Evolutionary conservation across 257 asterid genomes (phyloP), one percentile per base, ranked within the genome.

Genomic region (Paulownia fortunei): DNA sequence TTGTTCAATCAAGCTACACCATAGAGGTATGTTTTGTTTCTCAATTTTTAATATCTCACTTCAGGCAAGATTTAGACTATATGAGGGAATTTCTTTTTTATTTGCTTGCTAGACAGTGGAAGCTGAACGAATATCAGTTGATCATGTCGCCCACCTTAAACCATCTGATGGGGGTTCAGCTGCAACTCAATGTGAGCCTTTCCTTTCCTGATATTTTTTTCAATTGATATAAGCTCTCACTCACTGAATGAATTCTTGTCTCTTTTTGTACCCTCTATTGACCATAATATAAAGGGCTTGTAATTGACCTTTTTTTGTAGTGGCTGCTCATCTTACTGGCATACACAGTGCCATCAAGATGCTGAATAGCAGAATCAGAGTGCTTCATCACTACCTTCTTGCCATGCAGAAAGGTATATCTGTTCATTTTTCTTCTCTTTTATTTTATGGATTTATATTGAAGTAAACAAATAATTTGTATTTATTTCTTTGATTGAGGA

Each of bases 91-190:
- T 55, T 69, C 18, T 10, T 56, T 61, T 66, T 47, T 68, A 13
- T 18, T 82, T 72, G 62, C 73, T 84, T 79, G 16, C n/a, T 41
- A 95, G 99, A 95, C 99, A 12, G 99, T 95, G 59, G 99, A 95
- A 89, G 99, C 99, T 71, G 99, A 95, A 84, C 79, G 98, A 75
- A 95, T 95, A 71, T 95, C 99, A 19, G 98, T 95, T 65, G 99
- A 95, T 85, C 99, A 93, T 82, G 98, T 95, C 32, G 98, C 99
- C 46, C 98, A 95, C 84, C 96, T 95, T 49, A 95, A 95, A 83
- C 97, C 97, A 79, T 95, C 99, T 69, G 97, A 93, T 81, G 97
- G 99, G 72, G 97, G 99, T 83, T 95, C 98, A 71, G 99, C 98
- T 76, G 97, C 99, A 73, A 95, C 99, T 72, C 98, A 95, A 72